phyloP scores from a whole-genome alignment of 805 yeast species.

The Lachancea quebecensis region DNA sequence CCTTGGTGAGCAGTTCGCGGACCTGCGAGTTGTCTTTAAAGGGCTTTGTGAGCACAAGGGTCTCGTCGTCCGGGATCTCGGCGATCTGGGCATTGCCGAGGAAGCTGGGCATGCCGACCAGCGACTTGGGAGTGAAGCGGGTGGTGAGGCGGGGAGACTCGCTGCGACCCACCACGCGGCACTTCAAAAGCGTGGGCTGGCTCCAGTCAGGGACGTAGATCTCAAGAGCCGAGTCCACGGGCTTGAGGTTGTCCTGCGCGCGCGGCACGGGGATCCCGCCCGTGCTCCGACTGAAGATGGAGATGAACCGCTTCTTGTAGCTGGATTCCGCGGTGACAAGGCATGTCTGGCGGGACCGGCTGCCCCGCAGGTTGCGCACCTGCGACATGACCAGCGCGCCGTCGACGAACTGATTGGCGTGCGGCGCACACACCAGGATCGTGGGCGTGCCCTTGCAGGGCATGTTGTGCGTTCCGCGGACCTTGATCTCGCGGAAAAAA shows the following conservation, averaged over 20 bases:
- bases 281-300: constrained; percentile 64
- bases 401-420: constrained; percentile 82
- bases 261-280: constrained; percentile 84
- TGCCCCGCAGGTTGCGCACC: constrained; percentile 41
- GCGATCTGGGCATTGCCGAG: constrained; percentile 70
- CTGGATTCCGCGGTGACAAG: constrained; percentile 81
- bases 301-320: constrained; percentile 56
- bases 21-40: constrained; percentile 48
- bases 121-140: constrained; percentile 55
- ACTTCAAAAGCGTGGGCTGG: constrained; percentile 48
- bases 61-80: constrained; percentile 64
- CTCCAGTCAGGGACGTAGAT: constrained; percentile 47
- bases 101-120: constrained; percentile 69
- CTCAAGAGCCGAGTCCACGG: constrained; percentile 54
- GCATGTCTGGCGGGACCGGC: constrained; percentile 58
- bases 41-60: constrained; percentile 57
- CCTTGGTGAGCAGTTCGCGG: constrained; percentile 40
- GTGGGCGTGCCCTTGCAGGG: constrained; percentile 40
- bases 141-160: constrained; percentile 54
- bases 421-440: constrained; percentile 78
- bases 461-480: constrained; percentile 47
- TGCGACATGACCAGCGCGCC: constrained; percentile 74
- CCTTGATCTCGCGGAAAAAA: constrained; percentile 68
- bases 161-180: constrained; percentile 34
- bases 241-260: constrained; percentile 73